phyloP scores from a whole-genome alignment of 495 filamentous ascomycete species.

The Zalerion maritima region DNA sequence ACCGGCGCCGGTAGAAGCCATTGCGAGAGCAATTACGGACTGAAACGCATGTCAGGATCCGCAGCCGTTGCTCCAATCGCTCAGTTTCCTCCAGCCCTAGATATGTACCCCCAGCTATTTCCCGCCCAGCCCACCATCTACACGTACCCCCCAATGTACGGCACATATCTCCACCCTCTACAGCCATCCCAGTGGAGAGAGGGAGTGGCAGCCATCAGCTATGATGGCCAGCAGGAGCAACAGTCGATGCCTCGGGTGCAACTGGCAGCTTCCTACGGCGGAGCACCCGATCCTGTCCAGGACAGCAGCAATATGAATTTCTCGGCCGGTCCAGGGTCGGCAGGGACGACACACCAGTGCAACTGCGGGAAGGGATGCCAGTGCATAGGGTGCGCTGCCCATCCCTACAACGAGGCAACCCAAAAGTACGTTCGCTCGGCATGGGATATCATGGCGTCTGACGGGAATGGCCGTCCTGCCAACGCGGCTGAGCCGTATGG shows the following conservation, averaged over 20 bases:
- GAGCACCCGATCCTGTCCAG: too few species aligned
- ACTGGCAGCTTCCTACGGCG: constrained; percentile 4
- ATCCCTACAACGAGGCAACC: constrained; percentile 64
- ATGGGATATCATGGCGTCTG: constrained; percentile 11
- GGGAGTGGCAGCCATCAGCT: constrained; percentile 8
- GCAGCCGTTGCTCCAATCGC: too few species aligned
- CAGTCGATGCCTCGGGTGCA: constrained; percentile 8
- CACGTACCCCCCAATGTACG: constrained; percentile 21
- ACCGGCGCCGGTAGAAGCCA: too few species aligned
- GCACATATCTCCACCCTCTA: constrained; percentile 24
- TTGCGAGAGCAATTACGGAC: too few species aligned
- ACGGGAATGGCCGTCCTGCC: neutral
- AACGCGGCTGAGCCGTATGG: too few species aligned
- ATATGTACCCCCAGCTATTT: too few species aligned
- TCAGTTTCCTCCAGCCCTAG: too few species aligned
- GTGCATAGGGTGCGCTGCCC: constrained; percentile 52
- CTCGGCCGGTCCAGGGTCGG: too few species aligned
- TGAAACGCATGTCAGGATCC: too few species aligned
- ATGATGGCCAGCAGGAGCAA: constrained; percentile 2
- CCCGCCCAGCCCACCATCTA: constrained; percentile 12
- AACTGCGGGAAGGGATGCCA: constrained; percentile 51
- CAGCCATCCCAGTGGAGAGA: constrained; percentile 27
- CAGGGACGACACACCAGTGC: constrained; percentile 38
- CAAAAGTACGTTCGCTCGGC: constrained; percentile 40
- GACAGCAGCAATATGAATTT: neutral